Conservation (phyloP, 2,329 filamentous ascomycete genomes). For the Talaromyces rugulosus region DNA sequence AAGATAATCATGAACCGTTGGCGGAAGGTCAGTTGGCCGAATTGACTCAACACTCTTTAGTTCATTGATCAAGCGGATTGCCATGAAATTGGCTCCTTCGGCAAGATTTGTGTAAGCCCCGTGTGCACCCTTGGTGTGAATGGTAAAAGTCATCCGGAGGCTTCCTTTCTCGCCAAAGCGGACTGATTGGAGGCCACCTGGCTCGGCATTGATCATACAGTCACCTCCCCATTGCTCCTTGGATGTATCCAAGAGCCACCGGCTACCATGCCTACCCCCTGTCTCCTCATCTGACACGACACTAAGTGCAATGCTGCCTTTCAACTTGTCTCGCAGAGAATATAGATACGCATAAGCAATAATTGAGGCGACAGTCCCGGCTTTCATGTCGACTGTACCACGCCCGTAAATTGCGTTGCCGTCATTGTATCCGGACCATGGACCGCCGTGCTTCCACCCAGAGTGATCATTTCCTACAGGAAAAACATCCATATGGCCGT, state of each 20-base stretch:
- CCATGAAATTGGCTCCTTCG: slow-evolving; percentile 33
- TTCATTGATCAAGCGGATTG: slow-evolving; percentile 25
- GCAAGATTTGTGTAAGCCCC: slow-evolving; percentile 37
- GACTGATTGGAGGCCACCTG: slow-evolving; percentile 32
- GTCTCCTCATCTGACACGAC: slow-evolving; percentile 40
- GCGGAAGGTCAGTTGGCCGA: slow-evolving; percentile 21
- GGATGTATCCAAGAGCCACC: slow-evolving; percentile 28
- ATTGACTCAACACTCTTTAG: slow-evolving; percentile 27
- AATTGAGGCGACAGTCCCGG: slow-evolving; percentile 36
- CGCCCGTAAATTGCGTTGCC: slow-evolving; percentile 32
- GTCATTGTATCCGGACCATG: slow-evolving; percentile 35
- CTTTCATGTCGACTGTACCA: slow-evolving; percentile 43
- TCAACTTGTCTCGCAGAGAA: slow-evolving; percentile 17
- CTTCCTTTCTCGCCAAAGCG: not conserved
- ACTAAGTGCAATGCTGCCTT: slow-evolving; percentile 24
- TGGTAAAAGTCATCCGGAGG: slow-evolving; percentile 27
- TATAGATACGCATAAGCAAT: slow-evolving; percentile 35
- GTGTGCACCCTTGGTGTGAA: slow-evolving; percentile 32
- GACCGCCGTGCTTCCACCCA: slow-evolving; percentile 30
- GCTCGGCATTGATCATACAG: slow-evolving; percentile 39
- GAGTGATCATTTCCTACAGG: slow-evolving; percentile 27
- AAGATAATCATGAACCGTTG: slow-evolving; percentile 25
- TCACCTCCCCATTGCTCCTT: slow-evolving; percentile 35
- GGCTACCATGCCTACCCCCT: slow-evolving; percentile 32
- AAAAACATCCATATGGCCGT: slow-evolving; percentile 43